phyloP scores from a whole-genome alignment of 768 basidiomycete species.

The Mycena latifolia region DNA sequence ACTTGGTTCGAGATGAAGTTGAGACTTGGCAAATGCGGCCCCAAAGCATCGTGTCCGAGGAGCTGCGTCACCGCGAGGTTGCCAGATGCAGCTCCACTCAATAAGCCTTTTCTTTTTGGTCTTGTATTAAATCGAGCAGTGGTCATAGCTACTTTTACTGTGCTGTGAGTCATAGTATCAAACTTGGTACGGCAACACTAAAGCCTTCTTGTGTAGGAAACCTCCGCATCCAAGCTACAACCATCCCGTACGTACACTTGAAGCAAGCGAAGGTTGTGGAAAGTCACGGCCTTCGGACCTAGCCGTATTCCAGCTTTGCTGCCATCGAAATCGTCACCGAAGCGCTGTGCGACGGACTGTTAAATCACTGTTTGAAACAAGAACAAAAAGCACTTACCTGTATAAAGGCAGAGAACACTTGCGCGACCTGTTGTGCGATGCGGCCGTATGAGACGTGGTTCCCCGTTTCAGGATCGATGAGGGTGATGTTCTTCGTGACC shows the following conservation, averaged over 20 bases:
- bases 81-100: too few species aligned
- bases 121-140: too few species aligned
- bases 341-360: not conserved
- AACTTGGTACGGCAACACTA: not conserved
- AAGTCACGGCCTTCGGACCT: constrained; percentile 22
- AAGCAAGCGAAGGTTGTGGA: constrained; percentile 21
- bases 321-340: constrained; percentile 19
- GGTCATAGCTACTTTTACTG: too few species aligned
- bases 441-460: constrained; percentile 22
- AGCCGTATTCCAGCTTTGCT: constrained; percentile 10
- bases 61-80: too few species aligned
- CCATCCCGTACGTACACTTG: constrained; percentile 17
- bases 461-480: constrained; percentile 12
- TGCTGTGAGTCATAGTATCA: too few species aligned
- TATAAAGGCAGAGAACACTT: constrained; percentile 21
- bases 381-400: constrained; percentile 2
- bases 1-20: too few species aligned
- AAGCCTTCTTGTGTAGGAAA: constrained; percentile 21
- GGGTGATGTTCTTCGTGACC: not conserved
- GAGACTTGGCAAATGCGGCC: too few species aligned
- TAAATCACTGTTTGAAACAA: too few species aligned
- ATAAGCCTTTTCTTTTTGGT: too few species aligned
- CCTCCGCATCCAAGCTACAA: constrained; percentile 6
- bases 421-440: constrained; percentile 21
- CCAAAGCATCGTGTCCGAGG: too few species aligned